Base-by-base conservation (phyloP, 1,284 basidiomycete species). In the Leccinum solheimii region DNA sequence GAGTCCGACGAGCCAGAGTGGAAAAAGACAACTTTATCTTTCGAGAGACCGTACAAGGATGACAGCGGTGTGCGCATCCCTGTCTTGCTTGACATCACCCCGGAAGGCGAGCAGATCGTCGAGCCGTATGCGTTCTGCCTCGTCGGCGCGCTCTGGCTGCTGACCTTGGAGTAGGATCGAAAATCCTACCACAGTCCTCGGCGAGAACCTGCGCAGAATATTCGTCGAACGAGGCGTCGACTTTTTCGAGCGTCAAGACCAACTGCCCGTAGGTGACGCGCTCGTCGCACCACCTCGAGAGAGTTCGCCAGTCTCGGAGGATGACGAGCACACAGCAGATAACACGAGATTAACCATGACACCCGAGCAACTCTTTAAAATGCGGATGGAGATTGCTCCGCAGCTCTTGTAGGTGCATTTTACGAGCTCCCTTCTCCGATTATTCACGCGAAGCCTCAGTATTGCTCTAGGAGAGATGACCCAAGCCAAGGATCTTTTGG, bases 31-130 rank as follows among this genome's bases (percentile, higher is more conserved):
- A 86, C 78, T 64, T 77, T 92, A 8, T 87, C 89, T 1, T 80
- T 92, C 45, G 91, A 93, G 71, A 79, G 85, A 52, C 90, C 88
- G 0, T 91, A 92, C 77, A 91, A 87, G 75, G 87, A 91, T 68
- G 90, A 92, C 64, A 75, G 81, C 48, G 88, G 86, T 13, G 76
- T 83, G 49, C 79, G 71, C 13, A 82, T 91, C 30, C 86, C 84
- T 23, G 77, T 80, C n/a, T 74, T 92, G 30, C 75, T 82, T 14
- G 91, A 93, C 68, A 90, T 93, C 58, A 80, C 83, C 10, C 79
- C 81, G n/a, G 85, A 88, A 50, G 88, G 90, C 45, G 80, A 85
- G 64, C 82, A 83, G 58, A 76, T 88, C 56, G 86, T 86, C 62
- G 88, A 92, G 78, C 81, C 85, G 86, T 91, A 77, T 67, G 86